Evolutionary conservation across 495 filamentous ascomycete species (phyloP).

Genomic region (Trichoderma virens): DNA sequence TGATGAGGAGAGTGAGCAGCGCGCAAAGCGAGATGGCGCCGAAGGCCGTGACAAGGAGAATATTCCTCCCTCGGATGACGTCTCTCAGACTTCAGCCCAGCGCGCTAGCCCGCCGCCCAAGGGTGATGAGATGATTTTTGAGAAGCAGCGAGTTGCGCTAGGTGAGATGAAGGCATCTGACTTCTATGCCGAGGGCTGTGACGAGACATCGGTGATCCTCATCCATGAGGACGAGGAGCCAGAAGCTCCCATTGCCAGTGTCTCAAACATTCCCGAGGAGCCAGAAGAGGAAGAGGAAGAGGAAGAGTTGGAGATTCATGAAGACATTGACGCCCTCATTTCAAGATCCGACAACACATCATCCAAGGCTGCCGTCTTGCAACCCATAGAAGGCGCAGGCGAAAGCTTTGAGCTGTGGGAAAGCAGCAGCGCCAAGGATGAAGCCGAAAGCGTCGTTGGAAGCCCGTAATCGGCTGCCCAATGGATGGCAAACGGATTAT

Average conservation of each 20-base stretch:
- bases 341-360: constrained; percentile 24
- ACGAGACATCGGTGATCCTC: constrained; percentile 52
- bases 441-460: constrained; percentile 16
- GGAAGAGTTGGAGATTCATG: constrained; percentile 12
- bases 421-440: constrained; percentile 52
- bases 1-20: constrained; percentile 52
- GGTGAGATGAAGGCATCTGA: constrained; percentile 63
- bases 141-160: constrained; percentile 57
- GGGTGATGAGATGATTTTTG: constrained; percentile 35
- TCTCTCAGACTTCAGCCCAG: constrained; percentile 39
- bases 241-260: constrained; percentile 11
- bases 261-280: constrained; percentile 5
- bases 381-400: constrained; percentile 44
- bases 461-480: neutral
- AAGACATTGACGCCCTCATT: constrained; percentile 42
- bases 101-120: constrained; percentile 16
- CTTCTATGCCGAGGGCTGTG: constrained; percentile 63
- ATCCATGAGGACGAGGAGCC: constrained; percentile 45
- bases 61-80: constrained; percentile 61
- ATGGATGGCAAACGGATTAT: neutral
- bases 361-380: constrained; percentile 35
- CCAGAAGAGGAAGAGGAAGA: constrained; percentile 5
- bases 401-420: constrained; percentile 59
- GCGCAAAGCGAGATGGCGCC: constrained; percentile 44
- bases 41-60: constrained; percentile 82